A percentile compares a stretch with the other conserved stretches of the same genome.
phyloP scores from a whole-genome alignment of 805 yeast species.

The Yamadazyma akitaensis region DNA sequence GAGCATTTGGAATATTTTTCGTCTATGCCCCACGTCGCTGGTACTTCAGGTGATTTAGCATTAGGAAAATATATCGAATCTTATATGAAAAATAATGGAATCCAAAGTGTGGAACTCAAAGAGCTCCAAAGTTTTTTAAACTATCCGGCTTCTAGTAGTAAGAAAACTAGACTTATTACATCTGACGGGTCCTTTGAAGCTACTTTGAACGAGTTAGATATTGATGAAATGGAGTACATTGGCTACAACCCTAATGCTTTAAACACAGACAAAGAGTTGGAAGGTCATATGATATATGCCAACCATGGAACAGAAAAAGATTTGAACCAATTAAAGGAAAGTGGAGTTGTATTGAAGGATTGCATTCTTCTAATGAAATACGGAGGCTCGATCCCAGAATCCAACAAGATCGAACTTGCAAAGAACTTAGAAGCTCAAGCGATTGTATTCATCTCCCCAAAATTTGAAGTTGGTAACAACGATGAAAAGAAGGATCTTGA shows the following conservation, averaged over 20 bases:
- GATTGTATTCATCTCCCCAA: conserved; percentile 55
- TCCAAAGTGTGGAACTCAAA: conserved; percentile 48
- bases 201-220: conserved; percentile 30
- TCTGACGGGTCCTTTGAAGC: conserved; percentile 38
- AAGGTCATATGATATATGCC: conserved; percentile 56
- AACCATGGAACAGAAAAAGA: conserved; percentile 65
- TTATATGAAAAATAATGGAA: conserved; percentile 55
- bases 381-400: conserved; percentile 42
- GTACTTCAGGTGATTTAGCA: conserved; percentile 80
- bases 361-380: conserved; percentile 60
- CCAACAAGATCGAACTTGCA: conserved; percentile 47
- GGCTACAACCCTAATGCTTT: conserved; percentile 71
- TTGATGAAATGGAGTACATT: conserved; percentile 32
- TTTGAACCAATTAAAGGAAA: conserved; percentile 36
- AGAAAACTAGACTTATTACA: conserved; percentile 25
- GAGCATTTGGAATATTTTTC: conserved; percentile 69
- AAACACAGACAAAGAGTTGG: conserved; percentile 48
- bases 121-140: conserved; percentile 57
- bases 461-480: conserved; percentile 16
- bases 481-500: conserved; percentile 19
- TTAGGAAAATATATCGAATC: conserved; percentile 63
- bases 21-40: conserved; percentile 82
- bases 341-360: conserved; percentile 40
- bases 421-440: conserved; percentile 57
- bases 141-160: conserved; percentile 48